Conservation (phyloP, 495 filamentous ascomycete species). For the Talaromyces stipitatus region DNA sequence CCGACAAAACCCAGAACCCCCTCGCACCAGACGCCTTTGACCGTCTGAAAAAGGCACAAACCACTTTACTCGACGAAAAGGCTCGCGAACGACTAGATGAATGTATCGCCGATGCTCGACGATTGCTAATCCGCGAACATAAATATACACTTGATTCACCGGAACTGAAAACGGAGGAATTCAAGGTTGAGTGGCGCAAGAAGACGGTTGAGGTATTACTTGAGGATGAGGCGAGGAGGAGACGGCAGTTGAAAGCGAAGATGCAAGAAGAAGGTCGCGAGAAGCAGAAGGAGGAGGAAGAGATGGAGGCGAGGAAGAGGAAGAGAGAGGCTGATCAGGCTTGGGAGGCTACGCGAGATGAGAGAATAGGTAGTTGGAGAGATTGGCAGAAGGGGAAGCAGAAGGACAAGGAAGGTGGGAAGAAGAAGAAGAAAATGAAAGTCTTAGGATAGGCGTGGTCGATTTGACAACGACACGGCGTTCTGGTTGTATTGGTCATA, state of each 20-base stretch:
- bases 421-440: slow-evolving; percentile 95
- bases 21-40: slow-evolving; percentile 93
- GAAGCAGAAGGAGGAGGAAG: slow-evolving; percentile 80
- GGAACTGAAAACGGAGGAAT: slow-evolving; percentile 71
- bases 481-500: too few relatives aligned
- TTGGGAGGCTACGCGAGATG: slow-evolving; percentile 89
- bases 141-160: slow-evolving; percentile 86
- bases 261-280: slow-evolving; percentile 95
- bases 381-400: slow-evolving; percentile 71
- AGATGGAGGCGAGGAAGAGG: slow-evolving; percentile 76
- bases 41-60: slow-evolving; percentile 89
- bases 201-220: slow-evolving; percentile 90
- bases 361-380: slow-evolving; percentile 90
- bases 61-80: slow-evolving; percentile 88
- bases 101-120: slow-evolving; percentile 90
- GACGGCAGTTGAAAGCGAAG: slow-evolving; percentile 84
- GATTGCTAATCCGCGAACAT: slow-evolving; percentile 85
- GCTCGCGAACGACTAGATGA: slow-evolving; percentile 80
- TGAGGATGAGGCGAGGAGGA: slow-evolving; percentile 79
- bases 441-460: slow-evolving; percentile 45
- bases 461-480: neutral
- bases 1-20: slow-evolving; percentile 93
- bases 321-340: slow-evolving; percentile 88
- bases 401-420: slow-evolving; percentile 47
- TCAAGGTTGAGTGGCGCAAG: slow-evolving; percentile 75